Evolutionary conservation across 1,284 basidiomycete genomes (phyloP).

Genomic region (Athelia psychrophila): DNA sequence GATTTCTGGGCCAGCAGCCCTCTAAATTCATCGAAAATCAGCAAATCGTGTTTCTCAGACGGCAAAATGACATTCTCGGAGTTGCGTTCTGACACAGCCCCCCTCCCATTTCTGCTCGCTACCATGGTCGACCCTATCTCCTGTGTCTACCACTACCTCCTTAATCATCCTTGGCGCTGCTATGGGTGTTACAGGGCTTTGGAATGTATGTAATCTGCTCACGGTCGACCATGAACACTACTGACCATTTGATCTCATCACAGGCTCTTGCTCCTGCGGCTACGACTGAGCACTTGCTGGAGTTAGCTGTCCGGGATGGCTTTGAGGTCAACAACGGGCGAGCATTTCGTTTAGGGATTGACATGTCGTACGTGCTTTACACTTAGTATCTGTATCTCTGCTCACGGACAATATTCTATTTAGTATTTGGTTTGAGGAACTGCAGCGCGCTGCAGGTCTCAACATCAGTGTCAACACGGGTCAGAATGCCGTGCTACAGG

Average conservation of each 20-base stretch:
- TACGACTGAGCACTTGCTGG: background rate
- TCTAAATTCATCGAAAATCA: too few species aligned
- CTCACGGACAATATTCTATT: background rate
- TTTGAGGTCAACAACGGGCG: background rate
- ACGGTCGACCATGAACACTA: background rate
- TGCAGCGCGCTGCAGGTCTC: background rate
- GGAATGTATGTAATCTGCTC: conserved; percentile 2
- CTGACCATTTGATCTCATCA: background rate
- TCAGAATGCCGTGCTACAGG: background rate
- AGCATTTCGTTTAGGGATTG: background rate
- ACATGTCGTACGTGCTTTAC: background rate
- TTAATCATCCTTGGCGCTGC: too few species aligned
- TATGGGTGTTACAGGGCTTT: conserved; percentile 5
- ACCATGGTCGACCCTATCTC: too few species aligned
- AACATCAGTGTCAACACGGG: background rate
- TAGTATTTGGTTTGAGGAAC: background rate
- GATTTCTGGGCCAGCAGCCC: too few species aligned
- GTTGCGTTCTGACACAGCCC: too few species aligned
- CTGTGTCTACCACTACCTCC: too few species aligned
- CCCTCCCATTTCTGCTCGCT: too few species aligned
- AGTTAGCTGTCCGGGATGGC: background rate
- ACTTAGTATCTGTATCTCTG: background rate
- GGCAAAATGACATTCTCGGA: too few species aligned
- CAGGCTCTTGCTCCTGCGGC: conserved; percentile 2
- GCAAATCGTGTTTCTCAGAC: too few species aligned